These are phyloP conservation scores for Irpex sp. DNA, from an alignment of 1,284 basidiomycete genomes.

Conservation along the genomic window DNA sequence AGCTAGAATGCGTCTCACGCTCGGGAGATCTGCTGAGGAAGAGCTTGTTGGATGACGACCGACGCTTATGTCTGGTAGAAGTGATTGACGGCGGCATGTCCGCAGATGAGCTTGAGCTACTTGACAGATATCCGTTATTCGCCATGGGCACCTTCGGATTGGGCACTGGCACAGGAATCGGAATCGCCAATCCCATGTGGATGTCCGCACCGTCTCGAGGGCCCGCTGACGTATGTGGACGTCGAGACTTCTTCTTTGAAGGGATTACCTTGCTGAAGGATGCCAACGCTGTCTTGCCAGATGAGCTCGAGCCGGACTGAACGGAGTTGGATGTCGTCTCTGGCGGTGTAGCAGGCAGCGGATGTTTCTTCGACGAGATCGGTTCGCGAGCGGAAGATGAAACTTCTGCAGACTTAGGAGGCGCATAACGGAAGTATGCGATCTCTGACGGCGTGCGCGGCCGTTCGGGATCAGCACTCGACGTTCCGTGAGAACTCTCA, in stretches of 20 bases:
- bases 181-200: slow-evolving; percentile 17
- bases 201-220: slow-evolving; percentile 50
- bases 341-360: not conserved
- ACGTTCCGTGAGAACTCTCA: slow-evolving; percentile 1
- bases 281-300: not conserved
- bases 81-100: not conserved
- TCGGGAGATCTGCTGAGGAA: not conserved
- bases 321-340: not conserved
- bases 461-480: not conserved
- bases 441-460: not conserved
- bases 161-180: slow-evolving; percentile 1
- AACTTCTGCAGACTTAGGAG: not conserved
- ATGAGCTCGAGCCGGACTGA: not conserved
- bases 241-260: slow-evolving; percentile 31
- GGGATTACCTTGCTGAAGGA: not conserved
- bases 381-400: slow-evolving; percentile 1
- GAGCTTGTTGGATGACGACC: not conserved
- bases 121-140: not conserved
- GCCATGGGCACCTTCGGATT: not conserved
- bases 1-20: not conserved
- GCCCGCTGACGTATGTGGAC: slow-evolving; percentile 70
- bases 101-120: not conserved
- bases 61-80: not conserved
- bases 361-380: not conserved
- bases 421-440: not conserved